Evolutionary conservation across 2,329 filamentous ascomycete genomes (phyloP).

Genomic region (Waltergamsia citrina): DNA sequence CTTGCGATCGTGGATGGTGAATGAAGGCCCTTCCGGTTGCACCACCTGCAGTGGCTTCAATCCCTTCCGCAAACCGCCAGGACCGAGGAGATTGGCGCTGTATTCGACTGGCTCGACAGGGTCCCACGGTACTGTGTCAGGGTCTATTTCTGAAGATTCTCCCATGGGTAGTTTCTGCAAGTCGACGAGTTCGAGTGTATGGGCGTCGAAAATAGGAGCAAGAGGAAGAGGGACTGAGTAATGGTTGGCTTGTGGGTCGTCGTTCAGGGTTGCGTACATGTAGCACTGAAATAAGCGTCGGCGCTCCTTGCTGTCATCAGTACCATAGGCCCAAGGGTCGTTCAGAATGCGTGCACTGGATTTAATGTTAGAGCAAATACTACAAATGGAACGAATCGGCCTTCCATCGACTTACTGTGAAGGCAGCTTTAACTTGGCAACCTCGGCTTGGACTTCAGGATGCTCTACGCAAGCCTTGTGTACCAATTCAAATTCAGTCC

Average conservation of each 20-base stretch:
- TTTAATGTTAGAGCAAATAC: neutral
- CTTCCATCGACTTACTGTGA: too few species aligned
- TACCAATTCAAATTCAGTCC: constrained; percentile 2
- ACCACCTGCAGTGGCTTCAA: constrained; percentile 59
- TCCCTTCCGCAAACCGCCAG: constrained; percentile 23
- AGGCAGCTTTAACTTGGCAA: constrained; percentile 9
- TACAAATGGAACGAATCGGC: neutral
- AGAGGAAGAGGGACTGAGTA: constrained; percentile 9
- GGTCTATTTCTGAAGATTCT: neutral
- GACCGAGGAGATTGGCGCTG: constrained; percentile 1
- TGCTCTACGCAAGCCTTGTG: constrained; percentile 1
- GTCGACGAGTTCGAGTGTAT: constrained; percentile 7
- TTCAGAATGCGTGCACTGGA: neutral
- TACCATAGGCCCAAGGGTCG: constrained; percentile 1
- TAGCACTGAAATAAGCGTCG: constrained; percentile 9
- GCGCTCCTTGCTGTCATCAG: neutral
- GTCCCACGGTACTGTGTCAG: neutral
- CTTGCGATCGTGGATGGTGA: too few species aligned
- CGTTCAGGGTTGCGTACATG: constrained; percentile 8
- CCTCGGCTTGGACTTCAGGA: constrained; percentile 8
- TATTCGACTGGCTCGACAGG: constrained; percentile 6
- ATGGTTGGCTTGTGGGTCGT: constrained; percentile 8
- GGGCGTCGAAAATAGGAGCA: constrained; percentile 9
- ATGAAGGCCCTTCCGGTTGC: too few species aligned
- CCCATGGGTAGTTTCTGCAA: constrained; percentile 2